These are phyloP conservation scores for Neopestalotiopsis sp. DNA, from an alignment of 2,329 filamentous ascomycete genomes.

Conservation along the genomic window DNA sequence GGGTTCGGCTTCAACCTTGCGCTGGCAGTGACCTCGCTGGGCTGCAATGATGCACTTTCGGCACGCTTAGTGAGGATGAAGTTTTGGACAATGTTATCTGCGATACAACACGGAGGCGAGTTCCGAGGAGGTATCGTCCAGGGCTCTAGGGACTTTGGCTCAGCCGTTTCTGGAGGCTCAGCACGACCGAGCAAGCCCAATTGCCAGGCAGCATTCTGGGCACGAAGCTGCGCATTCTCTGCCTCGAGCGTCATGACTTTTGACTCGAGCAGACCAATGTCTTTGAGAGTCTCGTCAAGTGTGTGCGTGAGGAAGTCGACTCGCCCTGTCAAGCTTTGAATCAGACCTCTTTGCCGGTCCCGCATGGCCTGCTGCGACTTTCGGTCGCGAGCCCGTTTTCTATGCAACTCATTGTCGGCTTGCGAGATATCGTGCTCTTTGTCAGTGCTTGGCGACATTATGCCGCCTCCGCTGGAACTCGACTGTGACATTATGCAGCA, in stretches of 20 bases:
- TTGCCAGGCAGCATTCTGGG: conserved; percentile 36
- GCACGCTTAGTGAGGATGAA: conserved; percentile 31
- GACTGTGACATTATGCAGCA: not conserved
- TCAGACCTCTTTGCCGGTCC: conserved; percentile 38
- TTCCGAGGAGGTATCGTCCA: conserved; percentile 34
- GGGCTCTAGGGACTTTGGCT: conserved; percentile 16
- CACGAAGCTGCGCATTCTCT: conserved; percentile 35
- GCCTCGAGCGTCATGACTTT: conserved; percentile 31
- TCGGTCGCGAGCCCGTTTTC: conserved; percentile 38
- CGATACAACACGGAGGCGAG: conserved; percentile 30
- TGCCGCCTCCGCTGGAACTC: not conserved
- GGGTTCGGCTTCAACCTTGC: conserved; percentile 29
- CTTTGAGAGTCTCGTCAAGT: conserved; percentile 30
- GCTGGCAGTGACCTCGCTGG: not conserved
- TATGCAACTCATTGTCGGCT: conserved; percentile 31
- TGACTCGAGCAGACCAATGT: conserved; percentile 26
- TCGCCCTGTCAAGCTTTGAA: conserved; percentile 35
- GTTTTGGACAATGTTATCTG: conserved; percentile 36
- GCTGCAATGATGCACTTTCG: conserved; percentile 21
- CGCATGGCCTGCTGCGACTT: conserved; percentile 41
- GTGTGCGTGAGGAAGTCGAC: conserved; percentile 32
- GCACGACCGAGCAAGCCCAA: conserved; percentile 33
- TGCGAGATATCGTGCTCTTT: not conserved
- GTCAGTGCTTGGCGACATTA: not conserved
- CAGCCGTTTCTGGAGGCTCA: conserved; percentile 14